Evolutionary conservation across 2,329 filamentous ascomycete genomes (phyloP).

Genomic region (Epichloe coenophiala): DNA sequence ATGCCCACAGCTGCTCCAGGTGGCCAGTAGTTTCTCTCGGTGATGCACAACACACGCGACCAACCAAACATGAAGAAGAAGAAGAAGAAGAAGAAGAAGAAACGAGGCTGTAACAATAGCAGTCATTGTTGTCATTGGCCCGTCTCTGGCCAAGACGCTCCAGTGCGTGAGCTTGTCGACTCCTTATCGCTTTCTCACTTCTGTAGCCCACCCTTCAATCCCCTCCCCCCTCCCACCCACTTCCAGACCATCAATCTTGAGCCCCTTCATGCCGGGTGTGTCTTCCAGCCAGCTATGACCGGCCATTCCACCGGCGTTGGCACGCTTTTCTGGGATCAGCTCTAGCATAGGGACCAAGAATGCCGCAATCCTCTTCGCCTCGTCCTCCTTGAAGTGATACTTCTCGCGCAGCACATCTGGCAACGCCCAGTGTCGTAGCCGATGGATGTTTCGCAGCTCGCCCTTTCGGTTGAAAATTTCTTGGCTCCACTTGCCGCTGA

Average conservation of each 20-base stretch:
- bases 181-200: constrained; percentile 66
- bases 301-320: constrained; percentile 93
- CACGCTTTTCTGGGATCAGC: constrained; percentile 72
- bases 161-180: constrained; percentile 6
- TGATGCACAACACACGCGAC: neutral
- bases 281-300: constrained; percentile 71
- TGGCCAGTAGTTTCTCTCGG: neutral
- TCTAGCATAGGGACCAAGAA: constrained; percentile 89
- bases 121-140: neutral
- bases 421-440: constrained; percentile 88
- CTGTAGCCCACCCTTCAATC: constrained; percentile 85
- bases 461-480: constrained; percentile 98
- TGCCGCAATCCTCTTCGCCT: constrained; percentile 62
- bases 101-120: neutral
- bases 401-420: constrained; percentile 90
- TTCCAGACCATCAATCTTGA: constrained; percentile 57
- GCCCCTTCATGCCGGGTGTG: constrained; percentile 74
- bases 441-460: constrained; percentile 92
- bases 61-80: neutral
- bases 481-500: constrained; percentile 92
- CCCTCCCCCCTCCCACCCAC: constrained; percentile 74
- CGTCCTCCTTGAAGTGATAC: constrained; percentile 82
- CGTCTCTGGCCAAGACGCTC: neutral
- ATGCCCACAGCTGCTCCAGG: neutral
- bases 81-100: neutral